phyloP scores from a whole-genome alignment of 257 asterid genomes.

The Eucommia ulmoides region DNA sequence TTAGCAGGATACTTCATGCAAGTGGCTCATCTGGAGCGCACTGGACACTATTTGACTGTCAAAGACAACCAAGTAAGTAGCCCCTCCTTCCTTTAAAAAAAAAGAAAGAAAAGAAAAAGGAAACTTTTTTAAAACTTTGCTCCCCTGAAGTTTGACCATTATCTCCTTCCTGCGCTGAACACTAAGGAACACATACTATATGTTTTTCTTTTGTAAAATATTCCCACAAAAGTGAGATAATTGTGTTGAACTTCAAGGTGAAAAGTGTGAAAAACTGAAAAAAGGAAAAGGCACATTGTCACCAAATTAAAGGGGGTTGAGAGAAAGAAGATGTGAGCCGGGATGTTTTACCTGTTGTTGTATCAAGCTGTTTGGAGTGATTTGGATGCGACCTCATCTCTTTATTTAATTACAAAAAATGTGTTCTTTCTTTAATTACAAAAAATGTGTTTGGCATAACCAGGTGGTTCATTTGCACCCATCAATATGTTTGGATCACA shows the following conservation, averaged over 20 bases:
- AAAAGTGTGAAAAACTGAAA: no score
- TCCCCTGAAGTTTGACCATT: no score
- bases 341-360: background rate
- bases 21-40: conserved; percentile 92
- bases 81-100: background rate
- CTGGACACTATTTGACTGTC: conserved; percentile 85
- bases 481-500: conserved; percentile 88
- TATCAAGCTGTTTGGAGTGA: background rate
- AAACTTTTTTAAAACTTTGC: background rate
- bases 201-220: no score
- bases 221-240: no score
- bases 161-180: no score
- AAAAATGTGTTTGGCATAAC: background rate
- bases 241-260: no score
- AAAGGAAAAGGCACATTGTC: no score
- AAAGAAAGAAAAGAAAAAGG: background rate
- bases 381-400: background rate
- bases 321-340: no score
- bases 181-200: no score
- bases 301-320: no score
- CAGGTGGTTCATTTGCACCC: conserved; percentile 95
- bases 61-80: conserved; percentile 83
- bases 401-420: background rate
- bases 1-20: conserved; percentile 99
- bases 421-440: background rate